Base-by-base conservation (phyloP, 805 yeast genomes). In the Komagataella phaffii region DNA sequence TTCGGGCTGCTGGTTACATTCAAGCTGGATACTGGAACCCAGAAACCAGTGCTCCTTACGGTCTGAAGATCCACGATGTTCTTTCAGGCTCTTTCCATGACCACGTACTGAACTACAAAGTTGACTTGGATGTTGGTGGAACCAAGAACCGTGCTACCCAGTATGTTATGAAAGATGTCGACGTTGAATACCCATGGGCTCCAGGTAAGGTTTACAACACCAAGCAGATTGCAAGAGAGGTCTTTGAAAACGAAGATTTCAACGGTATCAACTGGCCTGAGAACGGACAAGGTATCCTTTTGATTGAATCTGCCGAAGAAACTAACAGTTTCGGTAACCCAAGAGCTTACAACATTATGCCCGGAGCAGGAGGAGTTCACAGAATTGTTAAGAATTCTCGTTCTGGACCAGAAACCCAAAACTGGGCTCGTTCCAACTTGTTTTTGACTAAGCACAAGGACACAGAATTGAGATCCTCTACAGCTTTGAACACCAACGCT, bases 11-110 rank as follows among this genome's bases (percentile, higher is more conserved):
- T 46, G 65, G 65, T 52, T 61, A 49, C 55, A 61, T 61, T 24
- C 65, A 61, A 51, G 64, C 63, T 51, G 59, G 63, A 17, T 61
- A 58, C 50, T 61, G 59, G 53, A 57, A 57, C 48, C 49, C 56
- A 52, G 54, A 56, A 24, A 55, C 56, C 19, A 57, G 53, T n/a
- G 52, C 56, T 4, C 54, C 55, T 45, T 61, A 54, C 47, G 65
- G 65, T 30, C 54, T 57, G 52, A 54, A 46, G 48, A 51, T 61
- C 46, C 56, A 56, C 49, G 56, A 61, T 48, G 55, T 57, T 3
- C 45, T 61, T 12, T 55, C 62, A 3, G 65, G 64, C 43, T 61
- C 65, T 18, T 61, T 61, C 62, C 64, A 61, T 45, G 64, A 61
- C 47, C 64, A 61, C 45, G 64, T 58, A 6, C 17, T 61, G 12